Base-by-base conservation (phyloP, 2,329 filamentous ascomycete species). In the Penicillium sumatraense region DNA sequence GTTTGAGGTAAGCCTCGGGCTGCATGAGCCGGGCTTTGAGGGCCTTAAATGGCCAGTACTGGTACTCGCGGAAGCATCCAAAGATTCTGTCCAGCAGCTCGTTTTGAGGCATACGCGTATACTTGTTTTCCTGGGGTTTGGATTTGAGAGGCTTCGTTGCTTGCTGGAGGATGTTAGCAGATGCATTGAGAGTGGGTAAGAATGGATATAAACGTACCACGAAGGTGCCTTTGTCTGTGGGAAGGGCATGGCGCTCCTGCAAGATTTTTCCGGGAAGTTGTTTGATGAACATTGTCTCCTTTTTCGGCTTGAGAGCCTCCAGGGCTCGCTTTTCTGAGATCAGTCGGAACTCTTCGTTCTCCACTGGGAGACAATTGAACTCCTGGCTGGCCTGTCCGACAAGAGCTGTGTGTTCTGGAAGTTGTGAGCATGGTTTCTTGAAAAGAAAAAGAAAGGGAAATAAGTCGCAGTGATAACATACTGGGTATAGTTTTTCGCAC, bases 41-140 rank as follows among this genome's bases (percentile, higher is more conserved):
- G 5, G 89, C 86, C 69, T 91, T 93, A 81, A 98, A 90, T n/a
- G 89, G 87, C 93, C 93, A 99, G 75, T 95, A 98, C 66, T 88
- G 87, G 81, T 89, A 96, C 67, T 89, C 81, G 53, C 88, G 85
- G 85, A 97, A 99, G 70, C 88, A 89, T 46, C 83, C 78, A 79
- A 93, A 92, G 58, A 99, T 87, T 61, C 86, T 83, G 76, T 97
- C 93, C 76, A 96, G 78, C 59, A 99, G 86, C 68, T 95, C 89
- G 80, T 91, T 89, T 74, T 93, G 87, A 41, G 91, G 88, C 76
- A 98, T 93, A 76, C 95, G 93, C 29, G 91, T 89, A 24, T 90
- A 89, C 80, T 98, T 97, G 76, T 91, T 88, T 65, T 90, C 88
- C 72, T 85, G 83, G 5, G 84, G 78, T 65, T 76, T 73, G 61